Evolutionary conservation across 352 stramenopile species (phyloP), one percentile per base, ranked within the genome.

Genomic region (Phytophthora fragariaefolia): DNA sequence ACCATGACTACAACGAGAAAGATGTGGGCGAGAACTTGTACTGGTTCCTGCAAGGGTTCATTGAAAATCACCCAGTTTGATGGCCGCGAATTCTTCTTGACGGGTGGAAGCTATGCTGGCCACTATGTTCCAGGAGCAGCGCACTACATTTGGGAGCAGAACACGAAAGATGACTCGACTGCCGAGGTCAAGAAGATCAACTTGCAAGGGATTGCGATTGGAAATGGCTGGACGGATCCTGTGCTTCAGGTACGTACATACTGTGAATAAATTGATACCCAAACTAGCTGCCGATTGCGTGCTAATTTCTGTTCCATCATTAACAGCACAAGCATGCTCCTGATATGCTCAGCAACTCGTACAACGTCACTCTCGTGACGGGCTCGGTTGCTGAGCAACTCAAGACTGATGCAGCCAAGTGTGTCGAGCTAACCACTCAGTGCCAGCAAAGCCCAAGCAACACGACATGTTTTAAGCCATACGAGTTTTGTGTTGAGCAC

Each of bases 281-380:
- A 6, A 42, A 6, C 34, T 42, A 42, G 34, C 34, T 42, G 18
- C 4, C 18, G 15, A 40, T 15, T 40, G 10, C 4, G 10, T 40
- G 2, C 22, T 20, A 46, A n/a, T n/a, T 46, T 1, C 9, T 23
- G n/a, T 7, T 20, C 18, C 13, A 10, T 18, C 34, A 8, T 42
- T 28, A 60, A 7, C 73, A 86, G 66, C 27, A 57, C 13, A 1
- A 48, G 10, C 57, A 66, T 12, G 45, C 42, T 40, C 40, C 51
- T 8, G 77, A 89, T 28, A 87, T 87, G 77, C 58, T 63, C 20
- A 30, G 87, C 18, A 90, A 90, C 52, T n/a, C 52, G 26, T 90
- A 86, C 65, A 82, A 82, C 48, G 61, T 89, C 38, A 71, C 69
- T 13, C 43, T 89, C 12, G 47, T 73, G 34, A 68, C 56, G 7